These are phyloP conservation scores for Ottelia alismoides DNA, from an alignment of 106 monocot species.

Conservation along the genomic window DNA sequence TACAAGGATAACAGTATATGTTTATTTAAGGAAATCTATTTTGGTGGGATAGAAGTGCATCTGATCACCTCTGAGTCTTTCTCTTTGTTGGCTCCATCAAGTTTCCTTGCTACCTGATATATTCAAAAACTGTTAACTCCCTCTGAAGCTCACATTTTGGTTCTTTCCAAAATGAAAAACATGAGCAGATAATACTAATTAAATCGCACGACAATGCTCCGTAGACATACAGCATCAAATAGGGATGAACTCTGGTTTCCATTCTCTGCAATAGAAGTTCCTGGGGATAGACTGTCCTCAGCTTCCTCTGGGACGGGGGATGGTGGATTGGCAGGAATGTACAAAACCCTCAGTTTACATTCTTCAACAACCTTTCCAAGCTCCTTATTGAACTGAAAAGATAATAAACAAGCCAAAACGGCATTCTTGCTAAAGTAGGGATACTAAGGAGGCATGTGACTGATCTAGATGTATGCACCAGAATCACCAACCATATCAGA, in stretches of 20 bases:
- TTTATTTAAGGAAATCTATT: no score
- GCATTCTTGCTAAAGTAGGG: not conserved
- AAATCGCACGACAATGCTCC: not conserved
- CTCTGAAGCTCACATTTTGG: no score
- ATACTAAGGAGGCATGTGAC: no score
- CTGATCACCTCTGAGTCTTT: conserved; percentile 38
- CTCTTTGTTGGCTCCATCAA: conserved; percentile 31
- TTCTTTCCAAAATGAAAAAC: not conserved
- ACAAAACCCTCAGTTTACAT: conserved; percentile 50
- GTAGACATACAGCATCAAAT: conserved; percentile 40
- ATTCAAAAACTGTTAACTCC: not conserved
- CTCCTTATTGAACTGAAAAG: conserved; percentile 59
- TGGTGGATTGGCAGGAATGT: conserved; percentile 60
- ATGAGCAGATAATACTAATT: not conserved
- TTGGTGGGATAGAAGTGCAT: no score
- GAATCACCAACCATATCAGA: conserved; percentile 87
- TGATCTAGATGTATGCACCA: no score
- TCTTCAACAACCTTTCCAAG: conserved; percentile 54
- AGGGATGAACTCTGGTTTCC: conserved; percentile 22
- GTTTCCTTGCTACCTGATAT: conserved; percentile 35
- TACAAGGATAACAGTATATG: no score
- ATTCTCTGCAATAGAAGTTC: conserved; percentile 31
- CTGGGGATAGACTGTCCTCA: conserved; percentile 63
- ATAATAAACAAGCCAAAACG: not conserved
- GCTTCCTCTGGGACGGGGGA: conserved; percentile 71